Base-by-base conservation (phyloP, 1,284 basidiomycete genomes). In the Pascua guehoae region DNA sequence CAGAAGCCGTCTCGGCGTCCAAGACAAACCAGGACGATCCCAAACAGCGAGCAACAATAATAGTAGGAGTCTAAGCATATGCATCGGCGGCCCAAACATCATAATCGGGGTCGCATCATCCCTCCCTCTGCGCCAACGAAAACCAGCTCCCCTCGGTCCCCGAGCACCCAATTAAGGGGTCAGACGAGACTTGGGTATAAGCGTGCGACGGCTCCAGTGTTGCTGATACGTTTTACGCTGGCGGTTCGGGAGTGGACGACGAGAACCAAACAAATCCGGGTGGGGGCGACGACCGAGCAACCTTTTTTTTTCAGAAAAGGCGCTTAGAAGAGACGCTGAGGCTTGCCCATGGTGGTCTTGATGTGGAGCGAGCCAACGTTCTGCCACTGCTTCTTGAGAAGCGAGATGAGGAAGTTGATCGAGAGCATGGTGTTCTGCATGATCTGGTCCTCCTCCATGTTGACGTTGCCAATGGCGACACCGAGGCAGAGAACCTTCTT, bases 401-500 rank as follows among this genome's bases (percentile, higher is more conserved):
- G 83, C 44, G 96, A 98, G 77, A 99, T 91, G 69, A 99, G 85
- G 87, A 98, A 99, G 88, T 99, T 99, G 85, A 99, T 95, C 80
- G 91, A 87, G 72, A 98, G 82, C 96, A 98, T 98, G 82, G 92
- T 88, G 82, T 98, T 98, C 68, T 81, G 88, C 67, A 98, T 85
- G 64, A 98, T 88, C 81, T 98, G 91, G 81, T 99, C 96, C 69
- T 98, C 94, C 59, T 84, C 87, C 94, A 98, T 98, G 80, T 96
- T 85, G 77, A 97, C 84, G 82, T 98, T 93, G 72, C 94, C 96
- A 66, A 98, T 88, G 71, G 96, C 96, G 68, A 98, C 95, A 84
- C 92, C 96, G 80, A 98, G 84, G 83, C 96, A 99, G 60, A 99
- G 86, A 60, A 98, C 95, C 84, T 98, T 98, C 87, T 98, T 98